Evolutionary conservation across 495 filamentous ascomycete genomes (phyloP), one percentile per base, ranked within the genome.

Genomic region (Xylaria telfairii): DNA sequence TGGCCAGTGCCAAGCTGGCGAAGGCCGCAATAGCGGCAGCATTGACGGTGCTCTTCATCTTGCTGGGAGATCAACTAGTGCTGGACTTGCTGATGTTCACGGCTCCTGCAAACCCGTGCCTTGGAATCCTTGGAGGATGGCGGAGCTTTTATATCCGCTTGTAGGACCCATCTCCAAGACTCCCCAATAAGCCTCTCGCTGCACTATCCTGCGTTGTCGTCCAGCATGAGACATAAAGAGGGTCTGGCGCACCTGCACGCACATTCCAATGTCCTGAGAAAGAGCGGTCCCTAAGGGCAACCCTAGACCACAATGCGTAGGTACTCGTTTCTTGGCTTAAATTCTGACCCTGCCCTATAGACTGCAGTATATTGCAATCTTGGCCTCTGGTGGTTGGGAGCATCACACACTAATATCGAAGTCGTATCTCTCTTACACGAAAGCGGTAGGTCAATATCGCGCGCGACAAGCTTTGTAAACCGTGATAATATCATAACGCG

Each of bases 1-100:
- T 84, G 4, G 78, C 82, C 28, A 73, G 53, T 8, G 75, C 76
- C 42, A 74, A 65, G 62, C 76, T 70, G 51, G 71, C 70, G 65
- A 82, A 68, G n/a, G 78, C 75, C 78, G 77, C 77, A 19, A 80
- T 53, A 73, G 77, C 76, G 71, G 71, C 68, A 68, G 76, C 74
- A 66, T 78, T 78, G 46, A 77, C 59, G 53, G 73, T 54, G 73
- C 70, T 71, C 73, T 72, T 78, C 76, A 78, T 78, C 61, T 57
- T 74, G 68, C 57, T 46, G 28, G 47, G 47, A 67, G 53, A 65
- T 64, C 41, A 65, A 62, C 54, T 6, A 28, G 47, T 74, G 69
- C 65, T 69, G 60, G 64, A 57, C 71, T 54, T 66, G 65, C 28
- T 70, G 47, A 56, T 47, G 19, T 56, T 46, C 49, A 54, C 68